Evolutionary conservation across 225 moss, liverwort and hornwort genomes (phyloP).

Genomic region (Takakia lepidozioides): DNA sequence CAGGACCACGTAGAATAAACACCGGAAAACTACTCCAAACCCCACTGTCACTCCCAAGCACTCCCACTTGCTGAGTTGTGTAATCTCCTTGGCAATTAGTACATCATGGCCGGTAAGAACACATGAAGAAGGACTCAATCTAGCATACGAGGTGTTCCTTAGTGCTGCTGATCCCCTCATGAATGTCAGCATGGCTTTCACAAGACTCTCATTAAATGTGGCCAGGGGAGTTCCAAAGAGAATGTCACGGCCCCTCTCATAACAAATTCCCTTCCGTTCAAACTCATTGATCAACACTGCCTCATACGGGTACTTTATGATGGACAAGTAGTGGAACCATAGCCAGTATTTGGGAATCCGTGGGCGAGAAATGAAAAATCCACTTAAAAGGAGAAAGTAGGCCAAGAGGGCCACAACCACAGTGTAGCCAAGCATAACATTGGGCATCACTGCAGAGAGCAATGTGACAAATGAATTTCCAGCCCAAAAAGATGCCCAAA

Average conservation of each 20-base stretch:
- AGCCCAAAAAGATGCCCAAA: constrained; percentile 59
- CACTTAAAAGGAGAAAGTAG: constrained; percentile 71
- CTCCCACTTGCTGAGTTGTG: constrained; percentile 52
- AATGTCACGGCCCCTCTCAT: constrained; percentile 46
- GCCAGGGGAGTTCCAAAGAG: constrained; percentile 50
- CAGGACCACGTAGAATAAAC: constrained; percentile 47
- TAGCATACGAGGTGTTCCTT: constrained; percentile 16
- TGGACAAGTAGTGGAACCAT: constrained; percentile 77
- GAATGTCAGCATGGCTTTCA: constrained; percentile 20
- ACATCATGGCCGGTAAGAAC: constrained; percentile 35
- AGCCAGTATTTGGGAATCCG: constrained; percentile 70
- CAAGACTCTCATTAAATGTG: constrained; percentile 16
- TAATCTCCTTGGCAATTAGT: constrained; percentile 27
- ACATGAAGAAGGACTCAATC: constrained; percentile 40
- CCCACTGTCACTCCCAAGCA: constrained; percentile 51
- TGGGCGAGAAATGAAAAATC: constrained; percentile 54
- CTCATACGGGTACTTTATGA: constrained; percentile 83
- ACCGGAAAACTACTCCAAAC: constrained; percentile 56
- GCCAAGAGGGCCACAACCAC: constrained; percentile 65
- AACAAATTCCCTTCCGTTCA: constrained; percentile 27
- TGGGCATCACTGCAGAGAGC: constrained; percentile 61
- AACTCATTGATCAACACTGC: constrained; percentile 73
- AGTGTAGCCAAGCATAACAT: constrained; percentile 75
- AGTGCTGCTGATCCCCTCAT: constrained; percentile 13
- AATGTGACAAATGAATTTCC: constrained; percentile 70